Evolutionary conservation across 2,329 filamentous ascomycete genomes (phyloP).

Genomic region (Emergomyces orientalis): DNA sequence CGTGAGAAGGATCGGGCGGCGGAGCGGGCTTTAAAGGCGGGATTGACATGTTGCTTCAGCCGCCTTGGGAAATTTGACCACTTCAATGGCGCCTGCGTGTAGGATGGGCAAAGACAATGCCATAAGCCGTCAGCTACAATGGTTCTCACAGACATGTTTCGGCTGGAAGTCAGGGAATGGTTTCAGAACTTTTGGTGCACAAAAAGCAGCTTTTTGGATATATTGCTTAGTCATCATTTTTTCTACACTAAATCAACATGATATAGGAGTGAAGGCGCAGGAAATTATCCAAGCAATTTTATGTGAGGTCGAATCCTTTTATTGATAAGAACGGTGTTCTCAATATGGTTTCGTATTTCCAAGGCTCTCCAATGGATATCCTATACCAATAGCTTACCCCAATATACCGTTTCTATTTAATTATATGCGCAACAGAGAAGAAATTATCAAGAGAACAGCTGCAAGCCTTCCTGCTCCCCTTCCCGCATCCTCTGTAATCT

Average conservation of each 20-base stretch:
- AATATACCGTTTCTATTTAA: background rate
- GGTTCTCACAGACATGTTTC: constrained; percentile 26
- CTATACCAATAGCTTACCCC: background rate
- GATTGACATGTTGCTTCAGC: background rate
- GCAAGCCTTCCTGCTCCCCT: constrained; percentile 5
- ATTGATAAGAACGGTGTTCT: background rate
- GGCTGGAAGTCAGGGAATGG: background rate
- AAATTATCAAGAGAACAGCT: background rate
- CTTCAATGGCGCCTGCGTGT: constrained; percentile 13
- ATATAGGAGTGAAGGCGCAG: background rate
- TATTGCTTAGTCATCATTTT: constrained; percentile 2
- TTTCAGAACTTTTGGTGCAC: background rate
- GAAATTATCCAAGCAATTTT: background rate
- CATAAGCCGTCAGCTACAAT: constrained; percentile 33
- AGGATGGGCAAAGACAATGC: constrained; percentile 35
- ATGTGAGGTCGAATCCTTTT: too few relatives aligned
- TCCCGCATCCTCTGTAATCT: constrained; percentile 39
- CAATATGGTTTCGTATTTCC: background rate
- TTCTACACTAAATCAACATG: too few relatives aligned
- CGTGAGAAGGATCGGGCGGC: background rate
- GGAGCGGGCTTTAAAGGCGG: background rate
- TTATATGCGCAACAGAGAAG: background rate
- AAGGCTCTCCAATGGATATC: background rate
- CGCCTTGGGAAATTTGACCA: background rate
- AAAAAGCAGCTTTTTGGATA: background rate